Base-by-base conservation (phyloP, 2,329 filamentous ascomycete genomes). In the Fusarium sp. region DNA sequence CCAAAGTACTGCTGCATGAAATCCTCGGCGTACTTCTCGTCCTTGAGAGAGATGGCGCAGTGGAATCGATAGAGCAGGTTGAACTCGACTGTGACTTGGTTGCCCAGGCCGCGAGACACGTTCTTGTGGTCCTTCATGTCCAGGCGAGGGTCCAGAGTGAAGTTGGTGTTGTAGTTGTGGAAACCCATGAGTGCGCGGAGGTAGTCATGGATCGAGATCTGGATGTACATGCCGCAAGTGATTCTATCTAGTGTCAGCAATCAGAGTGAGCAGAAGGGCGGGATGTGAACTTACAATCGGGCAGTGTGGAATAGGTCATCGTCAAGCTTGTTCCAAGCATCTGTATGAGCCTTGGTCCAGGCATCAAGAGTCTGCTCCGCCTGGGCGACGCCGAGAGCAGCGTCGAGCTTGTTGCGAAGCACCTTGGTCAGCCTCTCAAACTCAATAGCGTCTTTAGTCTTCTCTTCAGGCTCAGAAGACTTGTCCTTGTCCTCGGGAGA, bases 171-270 rank as follows among this genome's bases (percentile, higher is more conserved):
- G 4, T 77, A 80, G 2, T 89, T 84, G 77, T 92, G 91, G 68
- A 92, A 80, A 16, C 82, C 82, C 56, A 84, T 78, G 0, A 84
- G 80, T 1, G 80, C 81, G 2, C 83, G 78, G 8, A 85, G 76
- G 47, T 86, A 86, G 67, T 86, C 84, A 63, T 81, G 78, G 2
- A 85, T 73, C 7, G 82, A 78, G 20, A 84, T 86, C 79, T 89
- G 90, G 70, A 89, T 86, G 74, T 89, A 91, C 29, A 91, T 83
- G 56, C 88, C 88, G 54, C 87, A 89, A 0, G 86, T 89, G 60
- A 91, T 84, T 1, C 4, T 20, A 18, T 56, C 31, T 20, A 3
- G 9, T 18, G 9, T 58, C 27, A 58, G 54, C 8, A 58, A 2
- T 6, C 10, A 22, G 9, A 27, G 31, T 11, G 18, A 38, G 6